Percentiles rank a stretch among this genome's conserved stretches.
Evolutionary conservation across 805 yeast genomes (phyloP).

Genomic region (Isabelozyma pseudorhagii): DNA sequence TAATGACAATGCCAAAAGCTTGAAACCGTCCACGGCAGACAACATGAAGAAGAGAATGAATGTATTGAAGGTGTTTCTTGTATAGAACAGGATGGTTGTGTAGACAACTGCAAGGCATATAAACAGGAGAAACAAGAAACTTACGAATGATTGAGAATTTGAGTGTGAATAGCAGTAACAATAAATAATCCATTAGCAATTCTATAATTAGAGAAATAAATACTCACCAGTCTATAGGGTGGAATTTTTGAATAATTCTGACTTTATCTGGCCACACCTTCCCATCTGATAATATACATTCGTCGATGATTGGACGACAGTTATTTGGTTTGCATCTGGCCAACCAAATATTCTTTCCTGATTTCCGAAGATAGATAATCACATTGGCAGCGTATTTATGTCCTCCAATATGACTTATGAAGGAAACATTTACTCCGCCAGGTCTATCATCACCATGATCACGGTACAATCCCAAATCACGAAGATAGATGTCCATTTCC

Average conservation of each 20-base stretch:
- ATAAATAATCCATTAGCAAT: no score
- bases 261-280: conserved; percentile 70
- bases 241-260: conserved; percentile 55
- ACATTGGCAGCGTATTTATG: conserved; percentile 94
- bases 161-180: no score
- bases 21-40: conserved; percentile 46
- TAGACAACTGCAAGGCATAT: no score
- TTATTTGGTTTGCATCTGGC: conserved; percentile 82
- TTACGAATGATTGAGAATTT: no score
- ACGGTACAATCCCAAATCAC: conserved; percentile 69
- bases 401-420: conserved; percentile 89
- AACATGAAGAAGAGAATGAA: conserved; percentile 51
- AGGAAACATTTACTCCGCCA: conserved; percentile 70
- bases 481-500: conserved; percentile 68
- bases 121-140: no score
- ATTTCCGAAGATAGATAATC: conserved; percentile 58
- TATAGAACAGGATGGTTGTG: background rate
- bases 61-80: conserved; percentile 28
- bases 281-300: conserved; percentile 66
- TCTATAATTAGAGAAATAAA: background rate
- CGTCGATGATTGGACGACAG: conserved; percentile 69
- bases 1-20: conserved; percentile 24
- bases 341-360: conserved; percentile 82
- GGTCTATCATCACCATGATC: conserved; percentile 75
- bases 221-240: conserved; percentile 50